These are phyloP conservation scores for Pharnaceum exiguum DNA, from an alignment of 148 eudicot genomes.

Conservation along the genomic window DNA sequence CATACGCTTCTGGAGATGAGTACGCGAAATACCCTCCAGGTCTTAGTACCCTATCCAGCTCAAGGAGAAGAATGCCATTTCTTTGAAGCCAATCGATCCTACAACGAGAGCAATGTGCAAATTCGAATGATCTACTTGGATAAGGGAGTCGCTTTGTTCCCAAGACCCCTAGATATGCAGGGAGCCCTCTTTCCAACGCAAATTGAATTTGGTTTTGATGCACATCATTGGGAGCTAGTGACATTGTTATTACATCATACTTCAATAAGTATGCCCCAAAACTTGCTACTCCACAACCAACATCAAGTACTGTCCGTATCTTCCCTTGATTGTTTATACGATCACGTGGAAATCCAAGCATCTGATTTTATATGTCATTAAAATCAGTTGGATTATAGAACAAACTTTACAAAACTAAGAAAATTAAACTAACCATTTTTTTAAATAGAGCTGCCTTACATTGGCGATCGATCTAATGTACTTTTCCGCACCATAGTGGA, in stretches of 20 bases:
- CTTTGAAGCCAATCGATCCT: constrained; percentile 47
- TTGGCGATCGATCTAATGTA: constrained; percentile 40
- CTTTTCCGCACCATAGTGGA: constrained; percentile 43
- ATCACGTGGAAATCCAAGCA: constrained; percentile 35
- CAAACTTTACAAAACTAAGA: not conserved
- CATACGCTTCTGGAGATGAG: constrained; percentile 49
- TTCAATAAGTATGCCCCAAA: constrained; percentile 46
- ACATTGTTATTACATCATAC: constrained; percentile 38
- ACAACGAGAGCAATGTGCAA: constrained; percentile 51
- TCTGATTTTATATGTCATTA: constrained; percentile 16
- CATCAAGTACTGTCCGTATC: constrained; percentile 39
- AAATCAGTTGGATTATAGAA: not conserved
- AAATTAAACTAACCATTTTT: not conserved
- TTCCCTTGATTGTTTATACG: constrained; percentile 35
- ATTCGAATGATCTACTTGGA: constrained; percentile 45
- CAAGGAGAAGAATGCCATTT: constrained; percentile 37
- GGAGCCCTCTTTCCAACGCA: constrained; percentile 45
- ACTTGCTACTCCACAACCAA: constrained; percentile 52
- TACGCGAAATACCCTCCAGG: constrained; percentile 49
- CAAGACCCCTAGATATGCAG: constrained; percentile 40
- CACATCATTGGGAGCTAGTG: constrained; percentile 45
- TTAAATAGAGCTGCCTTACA: constrained; percentile 11
- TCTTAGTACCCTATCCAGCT: constrained; percentile 40
- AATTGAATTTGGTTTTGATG: constrained; percentile 50
- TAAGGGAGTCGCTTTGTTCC: constrained; percentile 47